Evolutionary conservation across 2,329 filamentous ascomycete genomes (phyloP).

Genomic region (Nothophaeocryptopus gaeumannii): DNA sequence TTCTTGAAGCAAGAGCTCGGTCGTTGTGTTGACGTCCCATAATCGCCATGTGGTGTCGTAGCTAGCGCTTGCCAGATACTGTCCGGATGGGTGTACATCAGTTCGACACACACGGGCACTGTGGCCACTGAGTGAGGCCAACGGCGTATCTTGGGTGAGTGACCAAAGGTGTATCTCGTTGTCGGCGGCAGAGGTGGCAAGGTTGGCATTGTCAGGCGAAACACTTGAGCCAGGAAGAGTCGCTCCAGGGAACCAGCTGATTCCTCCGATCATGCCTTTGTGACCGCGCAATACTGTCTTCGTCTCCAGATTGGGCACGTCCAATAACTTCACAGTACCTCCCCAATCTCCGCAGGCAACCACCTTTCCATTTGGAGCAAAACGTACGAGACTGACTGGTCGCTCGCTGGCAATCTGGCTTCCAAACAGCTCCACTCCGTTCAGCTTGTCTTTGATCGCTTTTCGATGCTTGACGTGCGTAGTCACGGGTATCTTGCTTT

Average conservation of each 20-base stretch:
- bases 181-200: constrained; percentile 88
- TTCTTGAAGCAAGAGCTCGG: constrained; percentile 84
- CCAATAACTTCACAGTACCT: constrained; percentile 80
- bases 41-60: constrained; percentile 96
- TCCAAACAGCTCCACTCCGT: constrained; percentile 84
- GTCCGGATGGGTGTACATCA: constrained; percentile 90
- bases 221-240: constrained; percentile 70
- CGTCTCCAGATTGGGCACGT: constrained; percentile 76
- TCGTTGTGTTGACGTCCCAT: constrained; percentile 86
- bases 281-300: constrained; percentile 77
- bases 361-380: constrained; percentile 78
- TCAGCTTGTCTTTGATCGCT: constrained; percentile 76
- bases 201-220: constrained; percentile 67
- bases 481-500: constrained; percentile 77
- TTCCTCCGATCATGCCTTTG: constrained; percentile 81
- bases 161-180: constrained; percentile 89
- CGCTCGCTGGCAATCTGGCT: constrained; percentile 90
- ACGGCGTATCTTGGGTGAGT: constrained; percentile 76
- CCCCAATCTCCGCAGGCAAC: constrained; percentile 92
- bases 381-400: constrained; percentile 85
- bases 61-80: constrained; percentile 86
- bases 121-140: constrained; percentile 80
- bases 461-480: constrained; percentile 93
- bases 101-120: constrained; percentile 83
- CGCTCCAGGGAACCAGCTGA: constrained; percentile 84